phyloP scores from a whole-genome alignment of 345 rosid species.

The Excoecaria cochinchinensis region DNA sequence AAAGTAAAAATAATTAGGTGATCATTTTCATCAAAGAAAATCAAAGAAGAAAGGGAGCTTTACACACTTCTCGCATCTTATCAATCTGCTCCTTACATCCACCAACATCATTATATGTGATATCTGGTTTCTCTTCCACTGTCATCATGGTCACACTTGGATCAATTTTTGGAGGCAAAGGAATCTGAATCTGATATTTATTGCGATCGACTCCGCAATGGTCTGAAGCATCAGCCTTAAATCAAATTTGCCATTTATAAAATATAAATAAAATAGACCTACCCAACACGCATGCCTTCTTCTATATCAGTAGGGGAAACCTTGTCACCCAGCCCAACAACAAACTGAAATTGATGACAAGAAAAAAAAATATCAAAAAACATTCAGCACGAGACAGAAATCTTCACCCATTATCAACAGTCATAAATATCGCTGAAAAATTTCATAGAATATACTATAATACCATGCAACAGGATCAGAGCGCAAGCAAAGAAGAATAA shows the following conservation, averaged over 20 bases:
- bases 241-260: not conserved
- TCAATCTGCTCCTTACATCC: conserved; percentile 99
- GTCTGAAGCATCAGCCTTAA: not conserved
- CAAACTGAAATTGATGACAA: conserved; percentile 52
- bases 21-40: not conserved
- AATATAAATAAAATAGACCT: conserved; percentile 20
- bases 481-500: not conserved
- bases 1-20: not conserved
- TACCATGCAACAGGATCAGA: not conserved
- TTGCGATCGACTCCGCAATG: conserved; percentile 83
- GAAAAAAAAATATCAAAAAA: not conserved
- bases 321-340: conserved; percentile 98
- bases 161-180: conserved; percentile 97
- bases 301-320: conserved; percentile 98
- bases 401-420: not conserved
- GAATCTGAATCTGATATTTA: conserved; percentile 96
- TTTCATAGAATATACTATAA: not conserved
- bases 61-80: conserved; percentile 87
- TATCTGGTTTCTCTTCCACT: conserved; percentile 99
- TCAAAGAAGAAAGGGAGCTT: not conserved
- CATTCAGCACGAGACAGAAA: not conserved
- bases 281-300: conserved; percentile 99
- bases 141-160: conserved; percentile 99
- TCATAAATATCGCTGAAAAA: not conserved
- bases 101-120: conserved; percentile 95